Base-by-base conservation (phyloP, 2,329 filamentous ascomycete species). In the Ascochyta viciae-villosae region DNA sequence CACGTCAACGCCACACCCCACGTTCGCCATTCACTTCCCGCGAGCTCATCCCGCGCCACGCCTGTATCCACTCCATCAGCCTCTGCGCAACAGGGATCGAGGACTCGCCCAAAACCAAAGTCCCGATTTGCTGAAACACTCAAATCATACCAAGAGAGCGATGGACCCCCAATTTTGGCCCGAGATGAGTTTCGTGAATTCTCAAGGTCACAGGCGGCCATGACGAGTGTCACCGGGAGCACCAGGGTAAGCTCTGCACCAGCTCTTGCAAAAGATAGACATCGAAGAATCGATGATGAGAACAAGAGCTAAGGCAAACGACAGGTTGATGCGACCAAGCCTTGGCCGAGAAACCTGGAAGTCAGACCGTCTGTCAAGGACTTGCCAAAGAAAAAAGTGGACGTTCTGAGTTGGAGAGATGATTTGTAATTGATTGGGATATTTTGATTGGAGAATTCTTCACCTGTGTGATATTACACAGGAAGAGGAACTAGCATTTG, bases 111-210 rank as follows among this genome's bases (percentile, higher is more conserved):
- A 23, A 40, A 26, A 6, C 1, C 15, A 4, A n/a, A 43, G n/a
- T 45, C 46, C 3, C 27, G 9, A 4, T 16, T 55, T 3, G 37
- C 41, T 8, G 31, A 50, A 10, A n/a, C 10, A 3, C 42, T 50
- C n/a, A 35, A 37, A 27, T 22, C 27, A 51, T 8, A 29, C 41
- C 19, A 33, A 35, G 31, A 40, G 13, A 40, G n/a, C 29, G 43
- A 24, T 22, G 23, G 10, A 7, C 38, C 51, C 10, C 10, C 46
- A 22, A 42, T 34, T 9, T 33, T 54, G 27, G 40, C 35, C 4
- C 51, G 57, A 1, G 67, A 72, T 23, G 47, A 46, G 10, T 70
- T 54, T 15, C 62, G 63, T 23, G 64, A 71, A 44, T 72, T 57
- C 34, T 22, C 53, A 16, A 60, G 58, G 33, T 61, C 56, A 3